These are phyloP conservation scores for Globisporangium nagaii DNA, from an alignment of 352 stramenopile genomes.

Conservation along the genomic window DNA sequence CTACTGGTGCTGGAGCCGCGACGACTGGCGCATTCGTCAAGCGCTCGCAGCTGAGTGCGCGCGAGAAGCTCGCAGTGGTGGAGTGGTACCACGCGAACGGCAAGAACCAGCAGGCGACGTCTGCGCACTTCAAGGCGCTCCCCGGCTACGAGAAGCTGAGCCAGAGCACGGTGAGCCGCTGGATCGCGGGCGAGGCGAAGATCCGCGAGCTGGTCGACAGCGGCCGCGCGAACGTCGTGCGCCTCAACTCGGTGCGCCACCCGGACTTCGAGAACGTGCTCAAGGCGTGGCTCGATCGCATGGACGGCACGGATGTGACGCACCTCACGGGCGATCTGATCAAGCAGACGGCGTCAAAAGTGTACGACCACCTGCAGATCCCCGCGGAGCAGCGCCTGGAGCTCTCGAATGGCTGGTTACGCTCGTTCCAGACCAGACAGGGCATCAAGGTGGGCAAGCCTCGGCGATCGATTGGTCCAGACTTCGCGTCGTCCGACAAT, in stretches of 20 bases:
- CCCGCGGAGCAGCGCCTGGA: conserved; percentile 12
- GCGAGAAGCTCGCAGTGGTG: conserved; percentile 16
- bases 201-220: conserved; percentile 12
- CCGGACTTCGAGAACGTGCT: conserved; percentile 17
- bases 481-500: background rate
- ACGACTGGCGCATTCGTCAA: background rate
- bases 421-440: conserved; percentile 10
- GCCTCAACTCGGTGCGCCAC: conserved; percentile 11
- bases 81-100: conserved; percentile 14
- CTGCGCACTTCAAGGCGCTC: conserved; percentile 9
- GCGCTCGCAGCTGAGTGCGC: conserved; percentile 13
- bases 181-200: conserved; percentile 10
- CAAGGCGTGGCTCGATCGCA: conserved; percentile 13
- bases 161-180: conserved; percentile 20
- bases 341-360: conserved; percentile 13
- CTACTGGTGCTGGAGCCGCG: too few species aligned
- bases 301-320: background rate
- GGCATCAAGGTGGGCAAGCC: background rate
- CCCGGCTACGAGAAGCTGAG: conserved; percentile 12
- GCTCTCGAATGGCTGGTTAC: conserved; percentile 21
- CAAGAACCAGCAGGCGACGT: conserved; percentile 11
- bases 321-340: conserved; percentile 15
- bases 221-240: conserved; percentile 6
- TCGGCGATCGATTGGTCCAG: background rate
- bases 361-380: conserved; percentile 16